These are phyloP conservation scores for Yamadazyma diddensiae DNA, from an alignment of 1,139 yeast genomes.

Conservation along the genomic window DNA sequence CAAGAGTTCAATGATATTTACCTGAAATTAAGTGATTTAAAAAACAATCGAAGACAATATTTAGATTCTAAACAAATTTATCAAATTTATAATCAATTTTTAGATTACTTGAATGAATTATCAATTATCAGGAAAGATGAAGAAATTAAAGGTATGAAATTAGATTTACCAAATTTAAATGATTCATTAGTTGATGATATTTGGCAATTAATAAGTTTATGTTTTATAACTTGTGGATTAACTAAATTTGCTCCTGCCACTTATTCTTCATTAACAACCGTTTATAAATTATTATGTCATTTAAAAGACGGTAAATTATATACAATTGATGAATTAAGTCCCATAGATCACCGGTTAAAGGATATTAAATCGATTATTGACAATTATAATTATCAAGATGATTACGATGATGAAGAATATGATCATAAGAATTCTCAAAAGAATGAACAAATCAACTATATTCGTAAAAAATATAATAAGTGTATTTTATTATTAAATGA, in stretches of 20 bases:
- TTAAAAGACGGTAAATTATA: slow-evolving; percentile 76
- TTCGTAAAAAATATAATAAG: slow-evolving; percentile 56
- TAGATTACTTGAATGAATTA: slow-evolving; percentile 49
- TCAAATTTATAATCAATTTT: slow-evolving; percentile 51
- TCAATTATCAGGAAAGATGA: slow-evolving; percentile 47
- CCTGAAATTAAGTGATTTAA: slow-evolving; percentile 48
- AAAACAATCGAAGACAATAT: slow-evolving; percentile 62
- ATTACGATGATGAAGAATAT: slow-evolving; percentile 22
- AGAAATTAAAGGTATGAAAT: slow-evolving; percentile 43
- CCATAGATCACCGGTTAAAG: slow-evolving; percentile 65
- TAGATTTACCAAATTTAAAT: slow-evolving; percentile 43
- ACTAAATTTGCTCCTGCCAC: slow-evolving; percentile 91
- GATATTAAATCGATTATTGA: slow-evolving; percentile 66
- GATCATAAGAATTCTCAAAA: slow-evolving; percentile 22
- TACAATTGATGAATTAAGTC: slow-evolving; percentile 77
- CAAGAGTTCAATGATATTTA: slow-evolving; percentile 49
- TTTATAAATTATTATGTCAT: slow-evolving; percentile 77
- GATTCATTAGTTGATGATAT: slow-evolving; percentile 83
- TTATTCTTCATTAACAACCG: slow-evolving; percentile 83
- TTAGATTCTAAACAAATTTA: slow-evolving; percentile 64
- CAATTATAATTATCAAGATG: slow-evolving; percentile 31
- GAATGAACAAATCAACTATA: slow-evolving; percentile 54
- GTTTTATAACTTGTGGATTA: slow-evolving; percentile 88
- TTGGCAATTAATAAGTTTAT: slow-evolving; percentile 79
- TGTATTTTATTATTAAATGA: slow-evolving; percentile 53